Evolutionary conservation across 2,329 filamentous ascomycete species (phyloP).

Genomic region (Dichotomopilus funicola): DNA sequence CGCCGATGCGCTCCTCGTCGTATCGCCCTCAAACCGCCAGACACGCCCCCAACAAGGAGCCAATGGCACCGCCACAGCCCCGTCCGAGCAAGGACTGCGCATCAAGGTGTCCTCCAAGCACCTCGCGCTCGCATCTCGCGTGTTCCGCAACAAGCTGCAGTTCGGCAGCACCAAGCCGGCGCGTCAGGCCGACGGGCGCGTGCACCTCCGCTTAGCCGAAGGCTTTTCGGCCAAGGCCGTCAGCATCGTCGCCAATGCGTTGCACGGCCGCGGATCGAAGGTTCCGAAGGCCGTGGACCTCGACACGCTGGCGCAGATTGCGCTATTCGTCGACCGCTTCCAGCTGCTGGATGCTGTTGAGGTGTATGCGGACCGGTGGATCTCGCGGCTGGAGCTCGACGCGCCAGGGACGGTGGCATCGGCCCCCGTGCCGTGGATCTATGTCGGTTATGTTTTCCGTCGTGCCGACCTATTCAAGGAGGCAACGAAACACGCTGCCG

Average conservation of each 20-base stretch:
- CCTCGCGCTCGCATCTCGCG: conserved; percentile 30
- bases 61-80: conserved; percentile 5
- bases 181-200: conserved; percentile 27
- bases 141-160: conserved; percentile 25
- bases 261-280: conserved; percentile 37
- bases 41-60: not conserved
- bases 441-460: conserved; percentile 28
- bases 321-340: conserved; percentile 38
- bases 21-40: conserved; percentile 20
- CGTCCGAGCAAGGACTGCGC: conserved; percentile 23
- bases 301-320: conserved; percentile 39
- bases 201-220: conserved; percentile 26
- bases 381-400: conserved; percentile 21
- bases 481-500: conserved; percentile 24
- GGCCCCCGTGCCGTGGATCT: conserved; percentile 29
- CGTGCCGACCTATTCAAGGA: conserved; percentile 24
- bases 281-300: conserved; percentile 34
- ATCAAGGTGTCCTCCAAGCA: conserved; percentile 34
- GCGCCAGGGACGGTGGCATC: conserved; percentile 17
- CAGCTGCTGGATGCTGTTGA: conserved; percentile 38
- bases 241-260: conserved; percentile 36
- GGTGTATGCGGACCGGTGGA: conserved; percentile 37
- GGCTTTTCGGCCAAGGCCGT: conserved; percentile 35
- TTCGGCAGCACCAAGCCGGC: conserved; percentile 6
- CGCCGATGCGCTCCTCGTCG: conserved; percentile 29